These are phyloP conservation scores for Coemansia sp. DNA, from an alignment of 192 early-diverging fungal genomes.

Conservation along the genomic window DNA sequence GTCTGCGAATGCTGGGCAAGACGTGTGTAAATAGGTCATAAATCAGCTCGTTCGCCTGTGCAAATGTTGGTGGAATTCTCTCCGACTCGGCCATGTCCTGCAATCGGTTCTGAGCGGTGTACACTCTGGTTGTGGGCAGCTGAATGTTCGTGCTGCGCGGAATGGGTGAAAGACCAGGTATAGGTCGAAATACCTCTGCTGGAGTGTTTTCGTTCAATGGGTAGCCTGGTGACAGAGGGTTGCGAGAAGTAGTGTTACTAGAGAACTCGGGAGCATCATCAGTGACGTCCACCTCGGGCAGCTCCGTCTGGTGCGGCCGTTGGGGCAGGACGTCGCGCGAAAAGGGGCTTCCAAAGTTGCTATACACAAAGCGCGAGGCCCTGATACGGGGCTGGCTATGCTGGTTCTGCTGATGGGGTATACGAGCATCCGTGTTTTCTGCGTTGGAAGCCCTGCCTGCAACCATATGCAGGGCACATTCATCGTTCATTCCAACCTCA, in stretches of 20 bases:
- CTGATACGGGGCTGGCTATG: neutral
- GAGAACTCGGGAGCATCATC: neutral
- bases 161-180: slow-evolving; percentile 25
- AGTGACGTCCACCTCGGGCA: neutral
- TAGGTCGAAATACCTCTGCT: slow-evolving; percentile 14
- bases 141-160: neutral
- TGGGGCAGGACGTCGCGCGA: neutral
- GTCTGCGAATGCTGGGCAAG: slow-evolving; percentile 33
- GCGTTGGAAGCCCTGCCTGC: slow-evolving; percentile 15
- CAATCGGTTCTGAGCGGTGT: neutral
- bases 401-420: slow-evolving; percentile 10
- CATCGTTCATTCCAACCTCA: slow-evolving; percentile 36
- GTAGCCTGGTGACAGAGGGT: neutral
- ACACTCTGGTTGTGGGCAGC: neutral
- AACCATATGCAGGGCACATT: slow-evolving; percentile 50
- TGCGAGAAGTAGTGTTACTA: neutral
- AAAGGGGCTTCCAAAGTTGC: neutral
- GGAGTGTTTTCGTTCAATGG: slow-evolving; percentile 14
- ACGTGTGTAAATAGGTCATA: slow-evolving; percentile 26
- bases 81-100: neutral
- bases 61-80: slow-evolving; percentile 13
- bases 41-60: slow-evolving; percentile 42
- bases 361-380: neutral
- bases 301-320: neutral
- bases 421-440: neutral